Evolutionary conservation across 495 filamentous ascomycete species (phyloP).

Genomic region (Stereocaulon alpinum): DNA sequence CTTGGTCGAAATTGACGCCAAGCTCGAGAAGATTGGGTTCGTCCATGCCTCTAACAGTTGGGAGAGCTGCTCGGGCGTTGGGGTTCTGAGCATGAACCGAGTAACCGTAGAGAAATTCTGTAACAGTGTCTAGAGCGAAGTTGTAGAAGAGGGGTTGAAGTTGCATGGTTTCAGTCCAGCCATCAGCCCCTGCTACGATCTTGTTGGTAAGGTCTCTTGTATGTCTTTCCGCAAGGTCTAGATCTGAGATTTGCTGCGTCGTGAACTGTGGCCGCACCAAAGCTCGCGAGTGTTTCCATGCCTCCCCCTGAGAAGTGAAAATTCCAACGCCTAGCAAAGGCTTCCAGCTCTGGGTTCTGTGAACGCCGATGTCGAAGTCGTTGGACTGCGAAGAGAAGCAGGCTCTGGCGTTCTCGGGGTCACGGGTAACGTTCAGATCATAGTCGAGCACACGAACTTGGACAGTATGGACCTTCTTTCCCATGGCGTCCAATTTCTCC

Average conservation of each 20-base stretch:
- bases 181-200: slow-evolving; percentile 27
- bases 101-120: slow-evolving; percentile 19
- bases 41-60: slow-evolving; percentile 6
- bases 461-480: slow-evolving; percentile 12
- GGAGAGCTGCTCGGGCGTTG: slow-evolving; percentile 8
- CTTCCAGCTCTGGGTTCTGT: slow-evolving; percentile 28
- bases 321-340: slow-evolving; percentile 39
- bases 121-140: slow-evolving; percentile 13
- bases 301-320: slow-evolving; percentile 40
- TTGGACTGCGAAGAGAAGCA: slow-evolving; percentile 46
- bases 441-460: slow-evolving; percentile 12
- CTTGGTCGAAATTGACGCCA: slow-evolving; percentile 12
- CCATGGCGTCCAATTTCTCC: slow-evolving; percentile 10
- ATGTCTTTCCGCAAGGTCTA: slow-evolving; percentile 43
- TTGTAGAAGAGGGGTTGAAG: slow-evolving; percentile 35
- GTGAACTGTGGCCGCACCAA: slow-evolving; percentile 48
- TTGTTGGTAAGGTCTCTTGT: slow-evolving; percentile 36
- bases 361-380: slow-evolving; percentile 37
- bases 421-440: slow-evolving; percentile 31
- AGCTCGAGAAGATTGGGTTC: slow-evolving; percentile 14
- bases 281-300: slow-evolving; percentile 43
- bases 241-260: slow-evolving; percentile 40
- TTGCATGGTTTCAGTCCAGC: slow-evolving; percentile 35
- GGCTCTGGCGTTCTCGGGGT: slow-evolving; percentile 46
- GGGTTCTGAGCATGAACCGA: slow-evolving; percentile 16